Base-by-base conservation (phyloP, 805 yeast species). In the Saturnispora diversa region DNA sequence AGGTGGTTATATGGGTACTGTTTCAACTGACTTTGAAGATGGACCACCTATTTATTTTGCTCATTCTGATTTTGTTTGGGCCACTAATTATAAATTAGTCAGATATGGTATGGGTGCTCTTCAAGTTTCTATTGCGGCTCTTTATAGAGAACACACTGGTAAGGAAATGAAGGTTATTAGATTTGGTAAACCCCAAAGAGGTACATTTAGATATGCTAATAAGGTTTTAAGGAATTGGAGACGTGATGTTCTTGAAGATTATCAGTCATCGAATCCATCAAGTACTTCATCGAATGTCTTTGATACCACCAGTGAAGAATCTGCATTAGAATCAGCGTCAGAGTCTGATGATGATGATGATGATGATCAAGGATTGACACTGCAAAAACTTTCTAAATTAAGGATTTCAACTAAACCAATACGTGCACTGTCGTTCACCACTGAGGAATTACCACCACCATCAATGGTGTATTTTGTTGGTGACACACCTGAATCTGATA, bases 81-180 rank as follows among this genome's bases (percentile, higher is more conserved):
- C 95, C 10, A 84, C 95, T 3, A 83, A 85, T 61, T 85, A 83
- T 57, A 75, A 75, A 51, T 67, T 83, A 46, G 76, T 86, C 13
- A 70, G 96, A 57, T 84, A 86, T 56, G 95, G 95, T 46, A 87
- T 86, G 94, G 96, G 96, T 44, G 95, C 96, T 3, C 68, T 86
- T 48, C 95, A 85, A 60, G 87, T 84, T 29, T 81, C 94, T 16
- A 77, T 85, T 54, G 87, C 88, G 42, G 92, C 94, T 0, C 67
- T 86, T 44, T 86, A 77, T 63, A 74, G 79, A 57, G 94, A 84
- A 53, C 86, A 81, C 54, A 84, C 95, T 2, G 94, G 94, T 44
- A 72, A 70, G 48, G 88, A 83, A 50, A 68, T 86, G 51, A 75
- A 77, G 54, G 88, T 83, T 34, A 83, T 82, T 38, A 68, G 94